Base-by-base conservation (phyloP, 2,329 filamentous ascomycete species). In the Boeremia lycopersici region DNA sequence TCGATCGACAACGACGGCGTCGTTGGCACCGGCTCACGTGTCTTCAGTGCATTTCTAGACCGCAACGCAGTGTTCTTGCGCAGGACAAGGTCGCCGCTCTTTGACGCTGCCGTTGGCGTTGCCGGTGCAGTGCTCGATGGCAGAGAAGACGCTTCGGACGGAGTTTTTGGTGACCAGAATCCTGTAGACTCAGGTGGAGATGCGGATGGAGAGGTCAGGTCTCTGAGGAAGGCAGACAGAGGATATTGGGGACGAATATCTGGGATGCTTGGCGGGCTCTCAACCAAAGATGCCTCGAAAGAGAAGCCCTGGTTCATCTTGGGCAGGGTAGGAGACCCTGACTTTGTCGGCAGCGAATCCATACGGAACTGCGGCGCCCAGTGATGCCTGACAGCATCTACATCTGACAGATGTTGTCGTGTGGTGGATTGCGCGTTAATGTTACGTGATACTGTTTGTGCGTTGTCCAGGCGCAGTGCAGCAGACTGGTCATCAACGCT, bases 321-420 rank as follows among this genome's bases (percentile, higher is more conserved):
- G 40, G 41, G 38, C 34, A 53, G 33, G 15, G 8, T 35, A 15
- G n/a, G 35, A 19, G 15, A 12, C 7, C 35, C 11, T 5, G 51
- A 6, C 6, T 28, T 25, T 15, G 26, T 26, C 19, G 54, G 26
- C 39, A 54, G 38, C 30, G 51, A 49, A n/a, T 67, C 56, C 10
- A 63, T 57, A 15, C 51, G 58, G 29, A 66, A 65, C 23, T 67
- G 62, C 15, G 62, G 60, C n/a, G 59, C 55, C 67, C 68, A 71
- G 45, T 61, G 51, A 40, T 67, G 58, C 33, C 59, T 53, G 10
- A 67, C 53, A 13, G 40, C 44, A 11, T 63, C 55, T 12, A 52
- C 28, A 9, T 39, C 41, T 30, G 44, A 41, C 2, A 28, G 35
- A 39, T 15, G 7, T 2, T 44, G 47, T 29, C 41, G 40, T 19